These are phyloP conservation scores for Acer yangbiense DNA, from an alignment of 345 rosid species.

Conservation along the genomic window DNA sequence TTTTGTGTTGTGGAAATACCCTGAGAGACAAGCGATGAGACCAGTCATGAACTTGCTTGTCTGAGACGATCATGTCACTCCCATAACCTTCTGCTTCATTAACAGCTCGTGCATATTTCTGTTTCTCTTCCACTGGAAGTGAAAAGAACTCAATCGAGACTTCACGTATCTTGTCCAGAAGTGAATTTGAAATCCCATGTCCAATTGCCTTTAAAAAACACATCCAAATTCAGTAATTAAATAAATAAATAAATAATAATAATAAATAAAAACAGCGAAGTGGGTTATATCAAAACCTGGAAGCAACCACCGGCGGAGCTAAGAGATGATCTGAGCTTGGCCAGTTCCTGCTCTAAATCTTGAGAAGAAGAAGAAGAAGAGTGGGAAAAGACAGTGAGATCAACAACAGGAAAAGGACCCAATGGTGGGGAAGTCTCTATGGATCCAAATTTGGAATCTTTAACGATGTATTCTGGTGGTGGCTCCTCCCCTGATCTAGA, in stretches of 20 bases:
- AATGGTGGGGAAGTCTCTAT: constrained; percentile 17
- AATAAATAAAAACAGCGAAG: no score
- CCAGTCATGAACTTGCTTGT: constrained; percentile 48
- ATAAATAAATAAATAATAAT: no score
- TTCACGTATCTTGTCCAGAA: constrained; percentile 41
- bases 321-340: constrained; percentile 39
- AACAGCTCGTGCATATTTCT: constrained; percentile 33
- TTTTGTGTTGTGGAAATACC: constrained; percentile 43
- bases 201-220: constrained; percentile 32
- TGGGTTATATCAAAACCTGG: constrained; percentile 34
- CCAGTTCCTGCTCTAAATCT: constrained; percentile 20
- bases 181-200: constrained; percentile 50
- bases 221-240: not conserved
- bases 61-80: constrained; percentile 43
- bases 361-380: not conserved
- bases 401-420: constrained; percentile 29
- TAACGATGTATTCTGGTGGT: constrained; percentile 20
- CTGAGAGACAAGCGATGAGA: constrained; percentile 45
- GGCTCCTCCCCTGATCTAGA: constrained; percentile 31
- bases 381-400: constrained; percentile 26
- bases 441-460: constrained; percentile 24
- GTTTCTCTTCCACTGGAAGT: constrained; percentile 47
- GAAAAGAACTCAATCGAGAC: constrained; percentile 41
- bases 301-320: constrained; percentile 48
- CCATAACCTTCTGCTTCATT: constrained; percentile 50